Evolutionary conservation across 495 filamentous ascomycete species (phyloP).

Genomic region (Endocarpon pusillum): DNA sequence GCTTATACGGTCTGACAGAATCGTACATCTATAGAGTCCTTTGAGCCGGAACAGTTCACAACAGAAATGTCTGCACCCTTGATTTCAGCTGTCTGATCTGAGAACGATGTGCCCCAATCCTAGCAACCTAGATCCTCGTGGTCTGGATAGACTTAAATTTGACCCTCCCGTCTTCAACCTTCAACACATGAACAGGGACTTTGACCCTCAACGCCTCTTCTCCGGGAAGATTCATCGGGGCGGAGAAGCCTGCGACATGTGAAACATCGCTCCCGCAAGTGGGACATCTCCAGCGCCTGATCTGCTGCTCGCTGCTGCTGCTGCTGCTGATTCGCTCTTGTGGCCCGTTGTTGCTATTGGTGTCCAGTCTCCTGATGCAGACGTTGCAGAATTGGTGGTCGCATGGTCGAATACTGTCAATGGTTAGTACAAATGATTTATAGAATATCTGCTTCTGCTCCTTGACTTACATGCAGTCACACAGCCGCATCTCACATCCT

Average conservation of each 20-base stretch:
- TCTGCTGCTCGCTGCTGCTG: neutral
- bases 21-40: too few species aligned
- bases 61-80: too few species aligned
- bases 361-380: constrained; percentile 2
- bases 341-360: too few species aligned
- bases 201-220: constrained; percentile 2
- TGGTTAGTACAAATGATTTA: neutral
- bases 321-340: neutral
- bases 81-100: too few species aligned
- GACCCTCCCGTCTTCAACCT: constrained; percentile 1
- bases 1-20: too few species aligned
- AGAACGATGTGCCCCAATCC: too few species aligned
- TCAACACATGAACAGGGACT: constrained; percentile 7
- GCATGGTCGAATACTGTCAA: constrained; percentile 5
- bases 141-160: constrained; percentile 1
- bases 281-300: neutral
- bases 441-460: neutral
- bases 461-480: constrained; percentile 1
- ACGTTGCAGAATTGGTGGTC: constrained; percentile 6
- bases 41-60: too few species aligned
- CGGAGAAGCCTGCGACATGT: constrained; percentile 5
- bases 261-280: neutral
- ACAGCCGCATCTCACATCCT: constrained; percentile 4
- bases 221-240: constrained; percentile 8
- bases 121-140: neutral